Conservation (phyloP, 768 basidiomycete species). For the Pulveroboletus sp. region DNA sequence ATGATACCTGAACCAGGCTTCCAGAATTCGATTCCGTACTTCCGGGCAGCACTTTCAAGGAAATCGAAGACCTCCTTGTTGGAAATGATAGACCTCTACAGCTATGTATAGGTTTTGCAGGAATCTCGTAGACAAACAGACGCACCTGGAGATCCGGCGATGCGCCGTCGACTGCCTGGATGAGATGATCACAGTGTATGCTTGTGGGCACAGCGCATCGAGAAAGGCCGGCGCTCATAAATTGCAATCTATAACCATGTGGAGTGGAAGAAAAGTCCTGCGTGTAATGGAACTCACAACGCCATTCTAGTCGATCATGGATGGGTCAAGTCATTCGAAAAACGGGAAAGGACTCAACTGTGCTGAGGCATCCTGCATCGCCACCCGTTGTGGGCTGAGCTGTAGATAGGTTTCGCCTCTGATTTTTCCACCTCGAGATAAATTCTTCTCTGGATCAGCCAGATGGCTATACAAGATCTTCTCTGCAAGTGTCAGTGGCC, state of each 20-base stretch:
- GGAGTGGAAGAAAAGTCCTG: conserved; percentile 2
- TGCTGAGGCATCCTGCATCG: conserved; percentile 94
- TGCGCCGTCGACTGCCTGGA: conserved; percentile 90
- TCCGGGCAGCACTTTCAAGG: conserved; percentile 84
- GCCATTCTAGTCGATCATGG: conserved; percentile 64
- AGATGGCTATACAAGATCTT: conserved; percentile 97
- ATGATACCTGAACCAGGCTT: conserved; percentile 87
- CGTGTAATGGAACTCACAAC: conserved; percentile 45
- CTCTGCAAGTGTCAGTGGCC: conserved; percentile 91
- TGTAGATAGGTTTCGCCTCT: conserved; percentile 90
- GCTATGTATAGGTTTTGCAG: background rate
- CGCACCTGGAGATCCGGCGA: conserved; percentile 76
- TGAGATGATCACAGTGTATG: conserved; percentile 98
- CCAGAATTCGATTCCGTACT: conserved; percentile 98
- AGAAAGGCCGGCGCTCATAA: conserved; percentile 92
- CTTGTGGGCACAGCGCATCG: conserved; percentile 84
- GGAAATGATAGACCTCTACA: conserved; percentile 74
- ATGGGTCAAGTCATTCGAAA: background rate
- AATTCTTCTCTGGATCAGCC: conserved; percentile 67
- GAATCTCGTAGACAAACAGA: background rate
- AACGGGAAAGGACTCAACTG: conserved; percentile 55
- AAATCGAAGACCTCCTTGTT: conserved; percentile 99
- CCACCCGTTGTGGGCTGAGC: conserved; percentile 88
- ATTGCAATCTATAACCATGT: conserved; percentile 67
- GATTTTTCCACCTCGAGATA: conserved; percentile 63